phyloP scores from a whole-genome alignment of 2,329 filamentous ascomycete genomes.

The Penicillium sp. region DNA sequence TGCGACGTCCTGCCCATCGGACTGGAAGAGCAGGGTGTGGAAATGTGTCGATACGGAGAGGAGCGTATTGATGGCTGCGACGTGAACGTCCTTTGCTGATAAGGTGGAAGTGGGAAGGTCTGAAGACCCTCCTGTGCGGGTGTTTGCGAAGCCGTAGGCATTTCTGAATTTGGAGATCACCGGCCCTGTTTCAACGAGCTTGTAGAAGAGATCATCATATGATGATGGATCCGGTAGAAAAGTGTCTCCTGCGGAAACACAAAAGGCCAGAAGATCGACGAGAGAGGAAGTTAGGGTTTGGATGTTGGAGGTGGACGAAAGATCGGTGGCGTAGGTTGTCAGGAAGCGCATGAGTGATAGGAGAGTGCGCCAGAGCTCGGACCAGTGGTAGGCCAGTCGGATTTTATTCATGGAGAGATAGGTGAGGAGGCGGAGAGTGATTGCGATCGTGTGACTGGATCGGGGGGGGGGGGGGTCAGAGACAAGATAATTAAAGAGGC shows the following conservation, averaged over 20 bases:
- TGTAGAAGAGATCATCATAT: constrained; percentile 98
- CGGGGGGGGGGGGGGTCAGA: neutral
- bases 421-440: constrained; percentile 75
- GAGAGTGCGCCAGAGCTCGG: constrained; percentile 85
- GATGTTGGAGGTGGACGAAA: constrained; percentile 64
- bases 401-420: constrained; percentile 77
- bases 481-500: neutral
- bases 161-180: constrained; percentile 75
- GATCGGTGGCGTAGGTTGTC: constrained; percentile 73
- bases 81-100: constrained; percentile 28
- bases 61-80: constrained; percentile 74
- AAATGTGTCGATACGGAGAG: constrained; percentile 78
- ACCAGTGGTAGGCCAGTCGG: constrained; percentile 85
- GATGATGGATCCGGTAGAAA: constrained; percentile 82
- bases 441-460: constrained; percentile 62
- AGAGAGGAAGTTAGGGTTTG: constrained; percentile 68
- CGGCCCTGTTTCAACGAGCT: constrained; percentile 87
- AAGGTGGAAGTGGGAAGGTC: constrained; percentile 10
- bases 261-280: constrained; percentile 75
- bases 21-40: constrained; percentile 62
- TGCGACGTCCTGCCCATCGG: constrained; percentile 45
- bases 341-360: constrained; percentile 85
- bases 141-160: constrained; percentile 53
- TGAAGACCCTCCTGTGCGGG: constrained; percentile 2
- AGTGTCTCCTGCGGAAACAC: constrained; percentile 77